Base-by-base conservation (phyloP, 2,329 filamentous ascomycete species). In the Aureobasidium sp. region DNA sequence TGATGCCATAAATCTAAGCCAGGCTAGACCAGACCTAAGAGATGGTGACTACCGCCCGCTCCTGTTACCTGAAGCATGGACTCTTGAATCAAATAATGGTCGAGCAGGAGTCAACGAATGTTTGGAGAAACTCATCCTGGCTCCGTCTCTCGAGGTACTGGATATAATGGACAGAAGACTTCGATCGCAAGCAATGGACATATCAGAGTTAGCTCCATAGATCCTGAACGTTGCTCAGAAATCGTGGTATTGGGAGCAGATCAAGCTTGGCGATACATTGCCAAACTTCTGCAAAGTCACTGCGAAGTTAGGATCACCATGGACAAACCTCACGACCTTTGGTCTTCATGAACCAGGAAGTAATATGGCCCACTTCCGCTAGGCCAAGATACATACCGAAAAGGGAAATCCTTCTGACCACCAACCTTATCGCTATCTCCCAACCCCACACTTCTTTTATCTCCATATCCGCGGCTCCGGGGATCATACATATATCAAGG, bases 401-500 rank as follows among this genome's bases (percentile, higher is more conserved):
- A 57, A 26, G n/a, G 53, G 53, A 32, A 34, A 46, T 27, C 39
- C 7, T 46, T 46, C 17, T 20, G 53, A 57, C 53, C 51, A 53
- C 34, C 23, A 20, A 32, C 53, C 53, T 57, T 57, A 57, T 57
- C 53, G 39, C 53, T 57, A 57, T 57, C 53, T 57, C 27, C 23
- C 29, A 13, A 5, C 53, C 53, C 53, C 53, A 57, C 41, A 46
- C 29, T 27, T 34, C 12, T 46, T 27, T 36, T 57, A 44, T 57
- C 37, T 57, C 39, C 41, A 32, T 46, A 20, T 46, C 10, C 42
- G 37, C 9, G 36, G 15, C 15, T 27, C 27, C 12, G 26, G 17
- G n/a, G 41, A 13, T 23, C 20, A 44, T 57, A 57, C n/a, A 57
- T 57, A 57, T 26, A 57, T 44, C 41, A 57, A 46, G 39, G 34